Evolutionary conservation across 2,329 filamentous ascomycete genomes (phyloP).

Genomic region (Ceratocystis cacaofunesta): DNA sequence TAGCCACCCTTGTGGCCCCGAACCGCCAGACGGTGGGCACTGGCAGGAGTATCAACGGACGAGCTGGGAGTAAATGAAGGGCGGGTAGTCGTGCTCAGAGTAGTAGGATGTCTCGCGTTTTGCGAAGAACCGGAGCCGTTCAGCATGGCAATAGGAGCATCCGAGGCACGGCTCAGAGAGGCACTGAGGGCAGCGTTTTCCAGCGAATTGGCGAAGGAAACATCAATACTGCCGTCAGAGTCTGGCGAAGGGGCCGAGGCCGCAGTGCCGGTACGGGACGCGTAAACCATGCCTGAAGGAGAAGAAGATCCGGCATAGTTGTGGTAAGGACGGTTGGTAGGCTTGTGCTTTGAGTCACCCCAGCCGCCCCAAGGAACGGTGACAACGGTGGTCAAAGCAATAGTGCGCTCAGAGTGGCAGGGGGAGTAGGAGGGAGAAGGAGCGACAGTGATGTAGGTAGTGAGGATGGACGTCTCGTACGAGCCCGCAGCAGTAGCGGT

Average conservation of each 20-base stretch:
- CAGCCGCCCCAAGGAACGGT: constrained; percentile 12
- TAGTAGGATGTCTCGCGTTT: not conserved
- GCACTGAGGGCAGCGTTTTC: constrained; percentile 14
- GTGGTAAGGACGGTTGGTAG: constrained; percentile 2
- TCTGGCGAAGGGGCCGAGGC: not conserved
- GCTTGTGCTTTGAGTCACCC: constrained; percentile 3
- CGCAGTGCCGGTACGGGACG: not conserved
- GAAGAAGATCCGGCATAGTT: not conserved
- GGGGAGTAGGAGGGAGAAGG: constrained; percentile 8
- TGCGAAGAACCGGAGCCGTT: not conserved
- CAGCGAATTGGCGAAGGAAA: constrained; percentile 12
- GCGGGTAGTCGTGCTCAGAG: constrained; percentile 9
- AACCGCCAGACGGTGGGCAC: constrained; percentile 17
- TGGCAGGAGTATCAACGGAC: constrained; percentile 15
- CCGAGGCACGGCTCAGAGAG: constrained; percentile 16
- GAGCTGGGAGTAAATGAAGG: constrained; percentile 12
- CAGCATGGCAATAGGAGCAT: constrained; percentile 12
- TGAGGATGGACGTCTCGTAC: constrained; percentile 11
- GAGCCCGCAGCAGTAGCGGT: constrained; percentile 12
- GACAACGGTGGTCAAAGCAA: constrained; percentile 14
- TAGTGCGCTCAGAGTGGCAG: constrained; percentile 12
- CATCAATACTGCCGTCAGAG: not conserved
- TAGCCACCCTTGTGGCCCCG: constrained; percentile 18
- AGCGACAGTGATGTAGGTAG: constrained; percentile 14
- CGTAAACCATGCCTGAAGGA: not conserved